A percentile compares a stretch with the other conserved stretches of the same genome.
These are phyloP conservation scores for Tieghemiomyces parasiticus DNA, from an alignment of 192 early-diverging fungal species.

Conservation along the genomic window DNA sequence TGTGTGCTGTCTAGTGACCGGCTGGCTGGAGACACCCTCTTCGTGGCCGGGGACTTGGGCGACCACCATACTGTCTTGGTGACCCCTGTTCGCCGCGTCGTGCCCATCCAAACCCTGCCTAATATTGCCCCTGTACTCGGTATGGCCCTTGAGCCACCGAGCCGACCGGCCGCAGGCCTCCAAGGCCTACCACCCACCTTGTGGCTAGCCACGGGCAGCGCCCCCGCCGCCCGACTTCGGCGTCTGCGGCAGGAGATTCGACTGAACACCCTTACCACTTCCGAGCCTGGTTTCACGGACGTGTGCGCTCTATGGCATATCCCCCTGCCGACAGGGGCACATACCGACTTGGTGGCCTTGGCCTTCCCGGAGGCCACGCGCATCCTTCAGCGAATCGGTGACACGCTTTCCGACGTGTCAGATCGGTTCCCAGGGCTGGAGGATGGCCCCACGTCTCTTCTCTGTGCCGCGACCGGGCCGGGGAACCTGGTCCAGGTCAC, in stretches of 20 bases:
- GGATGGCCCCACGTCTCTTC: not conserved
- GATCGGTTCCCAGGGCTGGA: not conserved
- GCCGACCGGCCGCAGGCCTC: not conserved
- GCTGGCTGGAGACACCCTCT: not conserved
- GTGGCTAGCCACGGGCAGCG: not conserved
- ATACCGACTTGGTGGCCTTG: not conserved
- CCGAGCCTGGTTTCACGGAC: not conserved
- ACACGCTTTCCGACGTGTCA: not conserved
- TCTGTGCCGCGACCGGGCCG: not conserved
- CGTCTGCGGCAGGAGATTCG: not conserved
- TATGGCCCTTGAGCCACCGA: not conserved
- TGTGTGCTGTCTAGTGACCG: not conserved
- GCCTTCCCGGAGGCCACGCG: not conserved
- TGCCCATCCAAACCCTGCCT: not conserved
- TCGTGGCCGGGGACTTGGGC: constrained; percentile 6
- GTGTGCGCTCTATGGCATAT: not conserved
- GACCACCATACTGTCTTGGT: not conserved
- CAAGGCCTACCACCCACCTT: not conserved
- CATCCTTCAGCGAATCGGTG: not conserved
- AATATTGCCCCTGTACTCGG: not conserved
- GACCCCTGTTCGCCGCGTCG: not conserved
- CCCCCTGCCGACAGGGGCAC: not conserved
- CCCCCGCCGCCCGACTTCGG: not conserved
- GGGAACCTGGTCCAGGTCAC: not conserved
- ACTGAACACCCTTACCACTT: not conserved